Percentiles rank a stretch among this genome's conserved stretches.
These are phyloP conservation scores for Microsporum ferrugineum DNA, from an alignment of 2,329 filamentous ascomycete genomes.

Conservation along the genomic window DNA sequence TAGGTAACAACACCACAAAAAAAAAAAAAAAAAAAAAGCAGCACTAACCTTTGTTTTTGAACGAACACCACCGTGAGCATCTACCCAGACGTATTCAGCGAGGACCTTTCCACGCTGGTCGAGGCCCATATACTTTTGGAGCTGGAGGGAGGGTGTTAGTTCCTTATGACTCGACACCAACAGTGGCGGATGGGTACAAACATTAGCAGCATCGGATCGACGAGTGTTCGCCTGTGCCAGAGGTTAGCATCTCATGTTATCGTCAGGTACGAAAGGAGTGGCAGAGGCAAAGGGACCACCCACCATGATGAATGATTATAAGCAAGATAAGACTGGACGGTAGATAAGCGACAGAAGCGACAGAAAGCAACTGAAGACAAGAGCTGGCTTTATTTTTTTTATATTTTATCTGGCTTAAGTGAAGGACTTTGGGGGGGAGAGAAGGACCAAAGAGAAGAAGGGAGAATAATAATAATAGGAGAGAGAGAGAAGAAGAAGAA, in stretches of 20 bases:
- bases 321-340: neutral
- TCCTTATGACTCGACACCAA: slow-evolving; percentile 11
- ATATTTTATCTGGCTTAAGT: too few relatives aligned
- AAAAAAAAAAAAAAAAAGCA: neutral
- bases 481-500: neutral
- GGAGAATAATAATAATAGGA: neutral
- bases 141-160: slow-evolving; percentile 40
- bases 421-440: neutral
- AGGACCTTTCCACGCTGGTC: slow-evolving; percentile 81
- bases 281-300: too few relatives aligned
- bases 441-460: neutral
- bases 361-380: neutral
- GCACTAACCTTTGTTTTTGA: slow-evolving; percentile 80
- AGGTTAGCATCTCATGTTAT: neutral
- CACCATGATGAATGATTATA: slow-evolving; percentile 3
- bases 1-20: slow-evolving; percentile 7
- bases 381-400: too few relatives aligned
- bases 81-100: slow-evolving; percentile 96
- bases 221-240: slow-evolving; percentile 20
- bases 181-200: slow-evolving; percentile 20
- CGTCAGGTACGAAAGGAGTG: neutral
- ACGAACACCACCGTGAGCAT: slow-evolving; percentile 67
- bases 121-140: slow-evolving; percentile 83
- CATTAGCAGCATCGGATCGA: slow-evolving; percentile 31
- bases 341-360: neutral